phyloP scores from a whole-genome alignment of 805 yeast species.

The Saturnispora bothae region DNA sequence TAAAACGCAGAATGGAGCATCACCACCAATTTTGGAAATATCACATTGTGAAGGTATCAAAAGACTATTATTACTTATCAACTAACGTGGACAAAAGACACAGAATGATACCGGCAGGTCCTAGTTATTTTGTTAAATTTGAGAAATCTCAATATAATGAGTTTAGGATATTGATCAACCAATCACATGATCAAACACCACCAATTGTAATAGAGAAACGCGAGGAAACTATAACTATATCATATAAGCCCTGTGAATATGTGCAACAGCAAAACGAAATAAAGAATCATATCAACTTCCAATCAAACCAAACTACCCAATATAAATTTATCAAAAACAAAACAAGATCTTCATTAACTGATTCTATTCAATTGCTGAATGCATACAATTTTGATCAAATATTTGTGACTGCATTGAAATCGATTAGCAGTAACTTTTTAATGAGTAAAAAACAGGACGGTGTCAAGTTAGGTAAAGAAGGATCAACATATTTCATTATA shows the following conservation, averaged over 20 bases:
- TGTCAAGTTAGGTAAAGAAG: conserved; percentile 22
- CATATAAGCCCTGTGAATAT: conserved; percentile 2
- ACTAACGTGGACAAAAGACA: conserved; percentile 60
- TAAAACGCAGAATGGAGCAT: conserved; percentile 9
- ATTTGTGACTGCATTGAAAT: conserved; percentile 19
- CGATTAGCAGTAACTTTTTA: conserved; percentile 12
- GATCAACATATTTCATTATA: conserved; percentile 23
- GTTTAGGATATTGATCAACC: conserved; percentile 25
- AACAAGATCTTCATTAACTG: background rate
- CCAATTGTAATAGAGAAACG: conserved; percentile 19
- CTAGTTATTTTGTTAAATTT: conserved; percentile 47
- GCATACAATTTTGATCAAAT: conserved; percentile 14
- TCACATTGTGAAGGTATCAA: conserved; percentile 45
- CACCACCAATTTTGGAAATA: conserved; percentile 47
- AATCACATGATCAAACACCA: conserved; percentile 13
- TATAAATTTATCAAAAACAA: background rate
- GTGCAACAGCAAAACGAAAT: background rate
- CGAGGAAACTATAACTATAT: conserved; percentile 17
- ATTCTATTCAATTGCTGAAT: conserved; percentile 5
- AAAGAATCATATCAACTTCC: background rate
- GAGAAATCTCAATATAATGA: conserved; percentile 20
- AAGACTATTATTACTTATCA: conserved; percentile 43
- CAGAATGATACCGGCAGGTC: conserved; percentile 47
- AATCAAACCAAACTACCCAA: background rate
- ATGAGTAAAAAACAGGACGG: conserved; percentile 23